Base-by-base conservation (phyloP, 164 flowering plant species). In the Umbilicus rupestris region DNA sequence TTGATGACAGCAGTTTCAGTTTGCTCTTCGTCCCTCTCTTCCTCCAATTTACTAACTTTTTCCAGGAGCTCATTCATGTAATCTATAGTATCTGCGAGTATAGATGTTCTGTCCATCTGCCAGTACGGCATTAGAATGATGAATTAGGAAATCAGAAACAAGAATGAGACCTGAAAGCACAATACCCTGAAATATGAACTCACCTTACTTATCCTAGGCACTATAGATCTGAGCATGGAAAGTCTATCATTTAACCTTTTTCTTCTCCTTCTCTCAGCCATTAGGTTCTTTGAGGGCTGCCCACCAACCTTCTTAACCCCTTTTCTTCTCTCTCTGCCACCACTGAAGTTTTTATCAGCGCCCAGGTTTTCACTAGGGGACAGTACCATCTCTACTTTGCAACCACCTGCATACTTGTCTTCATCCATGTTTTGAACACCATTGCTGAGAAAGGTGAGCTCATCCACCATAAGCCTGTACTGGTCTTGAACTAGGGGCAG, bases 171-270 rank as follows among this genome's bases (percentile, higher is more conserved):
- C 16, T 19, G 12, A 33, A 31, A 50, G 30, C 42, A 22, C 31
- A 46, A 60, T 5, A n/a, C 16, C 29, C 30, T 42, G 52, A 55
- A 60, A 49, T 19, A 12, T 19, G 63, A 42, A 9, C 17, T 65
- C 71, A 87, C 98, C 92, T 92, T 92, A 85, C 96, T 92, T 22
- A 88, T 92, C 77, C 84, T 92, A 29, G 97, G 97, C 74, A 92
- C 94, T 24, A 89, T 86, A 31, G 96, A 89, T 72, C 95, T 76
- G 52, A 92, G 91, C 98, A 92, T 89, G 6, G 90, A 86, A 57
- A 89, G 96, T 3, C 98, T 82, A 65, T 92, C 98, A 72, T 92
- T 92, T 33, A 92, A 71, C 19, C 96, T 74, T 80, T 92, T 92
- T 74, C 98, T 80, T 65, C 96, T 68, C 72, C 98, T 68, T 58